These are phyloP conservation scores for Corymbia calophylla DNA, from an alignment of 441 rosid genomes.

Conservation along the genomic window DNA sequence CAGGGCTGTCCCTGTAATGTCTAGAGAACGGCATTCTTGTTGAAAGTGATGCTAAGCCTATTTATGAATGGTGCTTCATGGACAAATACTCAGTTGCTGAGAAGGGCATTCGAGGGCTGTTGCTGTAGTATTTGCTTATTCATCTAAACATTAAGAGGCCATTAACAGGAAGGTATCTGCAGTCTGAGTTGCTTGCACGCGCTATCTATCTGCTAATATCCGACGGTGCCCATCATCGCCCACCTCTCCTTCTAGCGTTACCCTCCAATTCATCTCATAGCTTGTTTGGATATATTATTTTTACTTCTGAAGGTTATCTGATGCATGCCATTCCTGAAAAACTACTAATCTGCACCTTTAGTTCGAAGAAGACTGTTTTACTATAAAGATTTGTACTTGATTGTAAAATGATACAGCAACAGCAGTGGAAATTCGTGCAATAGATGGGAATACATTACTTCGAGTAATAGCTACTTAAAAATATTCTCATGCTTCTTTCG, in stretches of 20 bases:
- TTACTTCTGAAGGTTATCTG: neutral
- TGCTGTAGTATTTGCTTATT: neutral
- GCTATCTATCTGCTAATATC: neutral
- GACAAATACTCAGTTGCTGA: neutral
- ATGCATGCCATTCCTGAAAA: neutral
- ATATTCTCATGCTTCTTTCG: neutral
- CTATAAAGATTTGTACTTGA: neutral
- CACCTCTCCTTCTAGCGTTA: neutral
- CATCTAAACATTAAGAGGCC: neutral
- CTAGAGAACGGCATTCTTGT: neutral
- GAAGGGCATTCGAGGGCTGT: neutral
- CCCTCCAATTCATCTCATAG: neutral
- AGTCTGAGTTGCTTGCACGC: neutral
- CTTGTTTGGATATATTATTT: neutral
- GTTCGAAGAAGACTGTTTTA: neutral
- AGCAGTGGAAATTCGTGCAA: neutral
- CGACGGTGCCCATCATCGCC: neutral
- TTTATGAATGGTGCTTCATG: neutral
- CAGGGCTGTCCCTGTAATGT: neutral
- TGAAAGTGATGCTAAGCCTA: neutral
- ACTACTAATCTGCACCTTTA: neutral
- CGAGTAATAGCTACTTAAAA: neutral
- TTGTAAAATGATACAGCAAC: neutral
- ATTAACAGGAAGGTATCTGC: neutral
- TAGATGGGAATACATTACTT: neutral